Evolutionary conservation across 2,329 filamentous ascomycete species (phyloP), one percentile per base, ranked within the genome.

Genomic region (Diplodia intermedia): DNA sequence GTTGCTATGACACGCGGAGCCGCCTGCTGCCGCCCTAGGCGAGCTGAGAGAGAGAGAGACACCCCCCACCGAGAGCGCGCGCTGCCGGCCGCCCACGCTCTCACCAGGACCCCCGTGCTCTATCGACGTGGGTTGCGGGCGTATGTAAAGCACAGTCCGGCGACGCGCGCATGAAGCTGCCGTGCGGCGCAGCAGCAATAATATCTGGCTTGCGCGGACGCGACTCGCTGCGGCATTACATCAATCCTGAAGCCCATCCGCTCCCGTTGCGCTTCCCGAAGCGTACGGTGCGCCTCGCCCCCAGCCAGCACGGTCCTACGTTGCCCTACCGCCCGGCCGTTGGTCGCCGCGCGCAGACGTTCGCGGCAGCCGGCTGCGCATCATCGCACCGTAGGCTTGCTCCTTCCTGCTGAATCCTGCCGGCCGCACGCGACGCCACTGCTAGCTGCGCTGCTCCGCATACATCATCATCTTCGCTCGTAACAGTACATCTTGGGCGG

Each of bases 121-220:
- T 36, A 18, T 26, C 31, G 36, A n/a, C 56, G 54, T 20, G 31
- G 31, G 31, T 2, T 33, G 31, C 31, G 31, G 31, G 31, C 31
- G 31, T 26, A 26, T 26, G 26, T 9, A 33, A 40, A 61, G 40
- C 40, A 49, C 38, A 49, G 56, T 61, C 56, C 31, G 31, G 31
- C 31, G 23, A 29, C 23, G 40, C 40, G 40, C 43, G 57, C 57
- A 62, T 62, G 23, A 62, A 50, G 29, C 26, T 50, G 29, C 47
- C n/a, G 65, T 66, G 65, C 65, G 65, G 65, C 65, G 56, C 65
- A 66, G 63, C 63, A 47, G 40, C 20, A 66, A 63, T 63, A 66
- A 63, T 63, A 63, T 47, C 53, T 57, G 52, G 63, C 40, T 56
- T 66, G 52, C 52, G 63, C 50, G 40, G 29, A 36, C 40, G 53